Evolutionary conservation across 2,329 filamentous ascomycete genomes (phyloP).

Genomic region (Nothopassalora personata): DNA sequence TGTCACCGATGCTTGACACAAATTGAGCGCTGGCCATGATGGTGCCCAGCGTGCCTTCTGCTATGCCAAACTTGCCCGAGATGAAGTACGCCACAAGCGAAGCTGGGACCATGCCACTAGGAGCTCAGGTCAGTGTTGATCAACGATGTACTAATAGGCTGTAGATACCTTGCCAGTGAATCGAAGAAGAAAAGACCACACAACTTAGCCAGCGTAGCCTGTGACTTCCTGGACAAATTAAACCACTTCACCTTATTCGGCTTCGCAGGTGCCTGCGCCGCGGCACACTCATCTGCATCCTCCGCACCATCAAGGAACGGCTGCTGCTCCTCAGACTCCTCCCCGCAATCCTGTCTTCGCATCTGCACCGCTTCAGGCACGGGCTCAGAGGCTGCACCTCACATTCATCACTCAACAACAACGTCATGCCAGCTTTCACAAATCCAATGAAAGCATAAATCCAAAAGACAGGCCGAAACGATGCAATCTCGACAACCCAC

Average conservation of each 20-base stretch:
- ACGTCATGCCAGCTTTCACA: conserved; percentile 35
- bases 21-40: conserved; percentile 47
- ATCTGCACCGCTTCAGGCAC: conserved; percentile 4
- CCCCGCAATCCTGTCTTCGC: background rate
- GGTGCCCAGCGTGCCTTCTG: conserved; percentile 48
- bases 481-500: conserved; percentile 34
- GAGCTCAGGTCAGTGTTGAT: background rate
- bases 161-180: conserved; percentile 48
- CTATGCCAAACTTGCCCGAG: conserved; percentile 48
- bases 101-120: conserved; percentile 56
- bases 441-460: conserved; percentile 39
- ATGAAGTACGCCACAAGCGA: conserved; percentile 51
- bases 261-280: background rate
- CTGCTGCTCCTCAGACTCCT: conserved; percentile 12
- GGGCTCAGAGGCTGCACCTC: conserved; percentile 27
- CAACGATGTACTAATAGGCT: conserved; percentile 38
- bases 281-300: background rate
- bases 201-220: conserved; percentile 47
- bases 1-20: conserved; percentile 38
- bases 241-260: conserved; percentile 9
- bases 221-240: conserved; percentile 11
- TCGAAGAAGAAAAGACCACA: conserved; percentile 64
- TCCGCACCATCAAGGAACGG: conserved; percentile 11
- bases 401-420: conserved; percentile 37
- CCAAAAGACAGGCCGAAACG: conserved; percentile 40